These are phyloP conservation scores for Phytophthora tubulina DNA, from an alignment of 352 stramenopile genomes.

Conservation along the genomic window DNA sequence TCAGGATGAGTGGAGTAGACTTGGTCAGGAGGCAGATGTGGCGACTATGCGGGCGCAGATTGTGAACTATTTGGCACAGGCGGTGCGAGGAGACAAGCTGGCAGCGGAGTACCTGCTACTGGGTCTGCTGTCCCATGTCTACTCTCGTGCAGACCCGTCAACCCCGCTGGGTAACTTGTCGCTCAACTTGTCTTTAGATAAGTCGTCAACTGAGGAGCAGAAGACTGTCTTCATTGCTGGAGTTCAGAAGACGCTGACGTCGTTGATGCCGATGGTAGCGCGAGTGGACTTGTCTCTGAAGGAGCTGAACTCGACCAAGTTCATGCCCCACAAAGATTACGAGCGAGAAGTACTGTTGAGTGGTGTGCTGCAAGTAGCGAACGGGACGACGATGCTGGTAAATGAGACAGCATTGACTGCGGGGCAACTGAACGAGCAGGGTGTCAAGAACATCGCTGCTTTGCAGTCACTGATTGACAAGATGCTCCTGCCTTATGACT, in stretches of 20 bases:
- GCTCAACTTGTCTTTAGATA: conserved; percentile 64
- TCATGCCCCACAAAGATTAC: conserved; percentile 84
- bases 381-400: conserved; percentile 71
- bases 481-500: conserved; percentile 86
- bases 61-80: conserved; percentile 53
- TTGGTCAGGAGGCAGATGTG: conserved; percentile 30
- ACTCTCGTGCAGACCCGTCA: conserved; percentile 65
- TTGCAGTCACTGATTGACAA: conserved; percentile 79
- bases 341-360: conserved; percentile 64
- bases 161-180: conserved; percentile 81
- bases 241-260: conserved; percentile 45
- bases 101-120: conserved; percentile 81
- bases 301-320: conserved; percentile 65
- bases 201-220: conserved; percentile 25
- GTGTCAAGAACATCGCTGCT: conserved; percentile 77
- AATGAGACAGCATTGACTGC: conserved; percentile 75
- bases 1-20: conserved; percentile 42
- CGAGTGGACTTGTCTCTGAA: conserved; percentile 70
- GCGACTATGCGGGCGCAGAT: conserved; percentile 46
- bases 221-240: conserved; percentile 31
- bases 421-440: conserved; percentile 73
- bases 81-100: conserved; percentile 55
- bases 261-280: conserved; percentile 66
- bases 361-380: conserved; percentile 70
- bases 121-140: conserved; percentile 77